Base-by-base conservation (phyloP, 495 filamentous ascomycete genomes). In the Haplographium delicatum region DNA sequence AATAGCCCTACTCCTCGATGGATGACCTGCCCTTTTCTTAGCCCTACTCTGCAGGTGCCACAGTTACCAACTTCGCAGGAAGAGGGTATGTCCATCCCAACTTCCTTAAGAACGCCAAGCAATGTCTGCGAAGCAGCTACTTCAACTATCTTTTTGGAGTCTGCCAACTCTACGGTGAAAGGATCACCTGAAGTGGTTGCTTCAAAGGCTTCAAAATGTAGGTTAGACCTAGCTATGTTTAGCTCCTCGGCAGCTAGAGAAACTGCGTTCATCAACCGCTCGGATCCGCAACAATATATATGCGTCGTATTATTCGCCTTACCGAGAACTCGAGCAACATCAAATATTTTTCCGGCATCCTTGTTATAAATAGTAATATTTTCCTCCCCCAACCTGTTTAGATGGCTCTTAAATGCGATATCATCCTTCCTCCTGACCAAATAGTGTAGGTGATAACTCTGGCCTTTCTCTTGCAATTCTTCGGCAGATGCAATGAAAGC, bases 61-160 rank as follows among this genome's bases (percentile, higher is more conserved):
- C 77, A 81, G 50, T 79, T 81, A 0, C 76, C 77, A 4, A 74
- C 75, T 59, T 72, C 70, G 55, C 76, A 81, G 44, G 72, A 75
- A 24, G 63, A 71, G 10, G 66, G 65, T 0, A 78, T 65, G 7
- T 65, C 67, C 35, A 72, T 62, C 0, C 69, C 69, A 3, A 61
- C 62, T 3, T 65, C 69, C 23, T 62, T 65, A 19, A 72, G 56
- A 8, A 67, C 57, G 15, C 68, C 63, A 19, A 72, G 40, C 28
- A 72, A 53, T 8, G 64, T 65, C 48, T 71, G 62, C 37, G 63
- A 59, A 1, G 16, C 51, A 3, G 60, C 60, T 0, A 72, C 62
- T 44, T 67, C 54, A 7, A 71, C 35, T 27, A 61, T 51, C 43
- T 64, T 61, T 15, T 46, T 44, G 3, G 34, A 27, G 7, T 15